phyloP scores from a whole-genome alignment of 139 green algal species.

The Chlorella vulgaris region DNA sequence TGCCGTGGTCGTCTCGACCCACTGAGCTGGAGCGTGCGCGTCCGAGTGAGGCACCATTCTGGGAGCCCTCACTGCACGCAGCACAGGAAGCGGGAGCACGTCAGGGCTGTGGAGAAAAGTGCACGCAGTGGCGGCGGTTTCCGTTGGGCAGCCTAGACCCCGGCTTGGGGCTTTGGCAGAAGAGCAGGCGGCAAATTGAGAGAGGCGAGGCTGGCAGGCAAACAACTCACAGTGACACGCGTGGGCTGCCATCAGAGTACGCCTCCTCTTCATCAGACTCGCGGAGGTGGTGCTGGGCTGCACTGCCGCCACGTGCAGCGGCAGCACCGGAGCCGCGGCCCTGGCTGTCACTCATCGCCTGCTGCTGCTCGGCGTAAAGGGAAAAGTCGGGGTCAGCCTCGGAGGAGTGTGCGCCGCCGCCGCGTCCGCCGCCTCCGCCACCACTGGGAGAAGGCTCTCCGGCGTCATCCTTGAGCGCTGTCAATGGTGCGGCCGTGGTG shows the following conservation, averaged over 20 bases:
- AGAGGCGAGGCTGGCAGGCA: neutral
- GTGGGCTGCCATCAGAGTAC: slow-evolving; percentile 4
- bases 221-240: neutral
- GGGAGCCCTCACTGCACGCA: slow-evolving; percentile 14
- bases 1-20: slow-evolving; percentile 28
- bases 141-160: too few relatives aligned
- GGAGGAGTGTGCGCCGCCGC: neutral
- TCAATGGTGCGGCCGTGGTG: slow-evolving; percentile 29
- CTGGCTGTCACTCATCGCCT: neutral
- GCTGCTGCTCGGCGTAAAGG: neutral
- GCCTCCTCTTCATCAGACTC: neutral
- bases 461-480: slow-evolving; percentile 1
- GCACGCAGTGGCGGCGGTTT: neutral
- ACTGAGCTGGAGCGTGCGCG: slow-evolving; percentile 1
- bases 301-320: neutral
- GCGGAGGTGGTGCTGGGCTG: neutral
- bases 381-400: slow-evolving; percentile 29
- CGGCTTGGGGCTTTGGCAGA: too few relatives aligned
- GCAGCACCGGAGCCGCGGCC: neutral
- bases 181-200: too few relatives aligned
- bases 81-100: too few relatives aligned
- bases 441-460: neutral
- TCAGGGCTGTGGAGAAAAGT: slow-evolving; percentile 5
- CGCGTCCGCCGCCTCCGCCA: neutral
- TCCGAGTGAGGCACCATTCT: slow-evolving; percentile 1